Evolutionary conservation across 2,329 filamentous ascomycete genomes (phyloP).

Genomic region (Coniochaeta sp.): DNA sequence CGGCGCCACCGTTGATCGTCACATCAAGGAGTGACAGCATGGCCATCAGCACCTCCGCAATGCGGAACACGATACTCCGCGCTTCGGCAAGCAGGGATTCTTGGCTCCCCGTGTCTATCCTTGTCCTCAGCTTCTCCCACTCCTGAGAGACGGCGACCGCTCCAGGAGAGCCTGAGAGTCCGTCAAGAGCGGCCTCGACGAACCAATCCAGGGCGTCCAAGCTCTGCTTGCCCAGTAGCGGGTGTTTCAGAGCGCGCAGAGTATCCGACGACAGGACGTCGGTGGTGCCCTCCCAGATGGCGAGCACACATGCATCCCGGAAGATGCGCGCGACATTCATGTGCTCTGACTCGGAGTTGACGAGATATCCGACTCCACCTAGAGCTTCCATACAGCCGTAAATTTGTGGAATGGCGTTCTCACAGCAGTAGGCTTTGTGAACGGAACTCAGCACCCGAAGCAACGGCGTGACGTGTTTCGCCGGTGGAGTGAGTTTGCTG

Average conservation of each 20-base stretch:
- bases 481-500: conserved; percentile 17
- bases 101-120: conserved; percentile 26
- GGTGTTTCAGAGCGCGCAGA: conserved; percentile 39
- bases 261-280: conserved; percentile 57
- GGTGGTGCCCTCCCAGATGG: conserved; percentile 61
- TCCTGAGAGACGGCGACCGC: conserved; percentile 17
- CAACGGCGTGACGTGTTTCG: conserved; percentile 30
- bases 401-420: conserved; percentile 39
- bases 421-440: conserved; percentile 52
- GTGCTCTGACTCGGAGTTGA: conserved; percentile 53
- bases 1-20: conserved; percentile 25
- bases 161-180: background rate
- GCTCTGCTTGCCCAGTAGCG: conserved; percentile 26
- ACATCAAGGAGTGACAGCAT: conserved; percentile 36
- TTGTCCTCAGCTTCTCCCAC: conserved; percentile 33
- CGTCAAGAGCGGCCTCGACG: conserved; percentile 17
- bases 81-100: conserved; percentile 37
- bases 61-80: conserved; percentile 33
- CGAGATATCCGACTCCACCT: conserved; percentile 60
- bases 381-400: conserved; percentile 56
- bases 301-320: conserved; percentile 55
- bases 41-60: conserved; percentile 36
- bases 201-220: conserved; percentile 36
- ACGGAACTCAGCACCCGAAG: conserved; percentile 53
- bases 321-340: conserved; percentile 61